Base-by-base conservation (phyloP, 2,329 filamentous ascomycete genomes). In the Talaromyces verruculosus region DNA sequence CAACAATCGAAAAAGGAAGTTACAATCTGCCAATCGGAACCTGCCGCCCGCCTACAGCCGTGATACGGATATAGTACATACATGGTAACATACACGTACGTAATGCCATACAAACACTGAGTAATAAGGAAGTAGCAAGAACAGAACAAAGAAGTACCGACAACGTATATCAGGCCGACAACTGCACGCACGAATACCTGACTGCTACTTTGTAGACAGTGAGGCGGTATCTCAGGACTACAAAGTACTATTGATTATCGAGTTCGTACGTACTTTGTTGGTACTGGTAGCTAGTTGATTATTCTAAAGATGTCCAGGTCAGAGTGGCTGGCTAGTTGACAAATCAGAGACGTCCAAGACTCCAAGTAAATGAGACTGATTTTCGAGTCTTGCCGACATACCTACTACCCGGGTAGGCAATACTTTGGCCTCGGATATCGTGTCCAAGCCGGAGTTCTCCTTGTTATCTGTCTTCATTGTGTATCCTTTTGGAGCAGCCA, bases 141-240 rank as follows among this genome's bases (percentile, higher is more conserved):
- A 30, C 28, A n/a, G 13, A 22, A 51, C 47, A 30, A 22, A 25
- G 19, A 57, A 37, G 53, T 57, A 57, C 53, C 53, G 10, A 35
- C 53, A 25, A 17, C 33, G 33, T 37, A 57, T 22, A 35, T 57
- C 53, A 57, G 53, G 33, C 53, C 30, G 53, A 35, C 33, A 35
- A 57, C 33, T 57, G 53, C 53, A 57, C 53, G 53, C 53, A 57
- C 53, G 33, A 57, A 15, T 57, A 57, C 53, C 53, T 57, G 53
- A 57, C 53, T 57, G 53, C 53, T 57, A 57, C 53, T 57, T 57
- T 15, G 53, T 53, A n/a, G 25, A 53, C 49, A 53, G 49, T 53
- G 25, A 53, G 49, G 49, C 49, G 15, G 25, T 53, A 33, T 53
- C 22, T 47, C 19, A 25, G 3, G 43, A 13, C 5, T 22, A 15